Conservation (phyloP, 2,329 filamentous ascomycete genomes). For the Penicillium digitatum region DNA sequence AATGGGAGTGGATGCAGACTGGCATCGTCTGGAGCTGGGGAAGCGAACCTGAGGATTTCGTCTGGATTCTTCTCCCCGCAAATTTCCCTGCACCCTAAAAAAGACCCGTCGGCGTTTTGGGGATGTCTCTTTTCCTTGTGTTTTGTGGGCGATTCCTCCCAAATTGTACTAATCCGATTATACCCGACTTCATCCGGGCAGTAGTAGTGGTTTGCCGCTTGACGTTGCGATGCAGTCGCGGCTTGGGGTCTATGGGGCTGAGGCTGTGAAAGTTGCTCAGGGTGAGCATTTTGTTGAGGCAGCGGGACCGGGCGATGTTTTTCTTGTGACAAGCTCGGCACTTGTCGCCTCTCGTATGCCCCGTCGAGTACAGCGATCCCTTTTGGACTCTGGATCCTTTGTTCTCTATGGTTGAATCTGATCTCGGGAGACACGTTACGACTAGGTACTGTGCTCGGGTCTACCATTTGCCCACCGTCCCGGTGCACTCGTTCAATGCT, state of each 20-base stretch:
- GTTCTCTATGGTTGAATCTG: constrained; percentile 28
- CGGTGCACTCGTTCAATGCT: constrained; percentile 34
- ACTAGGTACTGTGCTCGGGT: constrained; percentile 32
- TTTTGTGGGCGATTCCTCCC: constrained; percentile 30
- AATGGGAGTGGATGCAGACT: constrained; percentile 24
- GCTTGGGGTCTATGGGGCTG: constrained; percentile 6
- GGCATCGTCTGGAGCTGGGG: constrained; percentile 25
- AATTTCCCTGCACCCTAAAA: constrained; percentile 42
- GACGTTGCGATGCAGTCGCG: background rate
- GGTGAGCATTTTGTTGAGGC: background rate
- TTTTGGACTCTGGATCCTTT: constrained; percentile 13
- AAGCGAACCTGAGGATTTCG: constrained; percentile 37
- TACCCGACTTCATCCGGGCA: constrained; percentile 40
- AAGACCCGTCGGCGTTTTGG: constrained; percentile 34
- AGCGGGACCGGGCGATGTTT: background rate
- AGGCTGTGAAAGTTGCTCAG: background rate
- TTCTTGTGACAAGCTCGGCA: background rate
- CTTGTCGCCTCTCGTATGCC: constrained; percentile 18
- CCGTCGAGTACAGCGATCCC: constrained; percentile 12
- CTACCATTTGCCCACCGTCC: constrained; percentile 29
- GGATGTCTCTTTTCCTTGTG: constrained; percentile 20
- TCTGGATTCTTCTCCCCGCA: constrained; percentile 35
- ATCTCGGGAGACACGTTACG: constrained; percentile 29
- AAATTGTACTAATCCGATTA: constrained; percentile 35
- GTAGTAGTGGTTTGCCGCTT: constrained; percentile 31